phyloP scores from a whole-genome alignment of 2,329 filamentous ascomycete genomes.

The Hypoxylon rubiginosum region DNA sequence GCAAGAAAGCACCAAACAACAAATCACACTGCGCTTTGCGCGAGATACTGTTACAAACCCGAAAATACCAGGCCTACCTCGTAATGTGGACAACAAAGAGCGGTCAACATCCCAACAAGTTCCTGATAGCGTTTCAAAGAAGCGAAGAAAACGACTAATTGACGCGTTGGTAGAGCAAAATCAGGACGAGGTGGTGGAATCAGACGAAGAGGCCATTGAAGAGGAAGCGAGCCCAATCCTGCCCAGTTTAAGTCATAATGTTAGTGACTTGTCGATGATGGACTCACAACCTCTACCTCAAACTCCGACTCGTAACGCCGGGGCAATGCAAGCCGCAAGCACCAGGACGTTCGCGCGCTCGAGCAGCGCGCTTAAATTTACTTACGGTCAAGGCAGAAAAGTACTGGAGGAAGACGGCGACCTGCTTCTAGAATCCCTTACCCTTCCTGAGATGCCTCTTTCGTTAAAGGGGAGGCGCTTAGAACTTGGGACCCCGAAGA shows the following conservation, averaged over 20 bases:
- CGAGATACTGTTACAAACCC: constrained; percentile 33
- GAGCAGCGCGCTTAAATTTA: constrained; percentile 51
- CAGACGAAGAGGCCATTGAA: constrained; percentile 35
- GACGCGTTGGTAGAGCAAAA: constrained; percentile 50
- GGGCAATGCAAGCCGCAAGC: constrained; percentile 36
- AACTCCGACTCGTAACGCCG: constrained; percentile 45
- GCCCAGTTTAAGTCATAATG: constrained; percentile 39
- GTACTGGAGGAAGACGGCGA: constrained; percentile 52
- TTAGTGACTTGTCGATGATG: constrained; percentile 38
- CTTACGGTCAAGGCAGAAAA: constrained; percentile 51
- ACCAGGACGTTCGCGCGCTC: constrained; percentile 49
- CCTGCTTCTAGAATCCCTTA: constrained; percentile 47
- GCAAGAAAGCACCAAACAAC: constrained; percentile 36
- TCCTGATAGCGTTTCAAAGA: constrained; percentile 36
- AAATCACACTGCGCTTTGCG: constrained; percentile 50
- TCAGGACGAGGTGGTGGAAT: constrained; percentile 36
- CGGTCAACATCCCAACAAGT: constrained; percentile 20
- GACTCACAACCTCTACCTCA: constrained; percentile 43
- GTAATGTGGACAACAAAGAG: constrained; percentile 25
- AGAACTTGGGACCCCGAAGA: constrained; percentile 49
- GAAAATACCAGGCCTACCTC: constrained; percentile 21
- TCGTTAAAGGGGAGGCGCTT: constrained; percentile 50
- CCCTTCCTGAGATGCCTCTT: constrained; percentile 44
- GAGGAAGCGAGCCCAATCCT: constrained; percentile 39
- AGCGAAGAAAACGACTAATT: constrained; percentile 49